phyloP scores from a whole-genome alignment of 2,329 filamentous ascomycete species.

The Fusarium sp. region DNA sequence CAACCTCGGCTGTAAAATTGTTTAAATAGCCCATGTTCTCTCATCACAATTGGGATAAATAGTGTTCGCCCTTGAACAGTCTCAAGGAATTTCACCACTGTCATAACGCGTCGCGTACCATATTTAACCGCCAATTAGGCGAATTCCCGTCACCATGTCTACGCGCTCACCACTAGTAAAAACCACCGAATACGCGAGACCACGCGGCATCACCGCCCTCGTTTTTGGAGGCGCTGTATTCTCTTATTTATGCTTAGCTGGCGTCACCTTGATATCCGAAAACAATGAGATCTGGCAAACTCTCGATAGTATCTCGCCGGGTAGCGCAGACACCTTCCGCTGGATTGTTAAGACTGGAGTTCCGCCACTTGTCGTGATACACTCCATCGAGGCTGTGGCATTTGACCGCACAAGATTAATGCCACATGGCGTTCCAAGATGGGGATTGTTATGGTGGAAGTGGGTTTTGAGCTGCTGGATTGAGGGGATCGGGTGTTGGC shows the following conservation, averaged over 20 bases:
- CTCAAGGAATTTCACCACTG: background rate
- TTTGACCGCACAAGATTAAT: background rate
- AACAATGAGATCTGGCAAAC: background rate
- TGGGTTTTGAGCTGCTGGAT: background rate
- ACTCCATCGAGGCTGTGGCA: background rate
- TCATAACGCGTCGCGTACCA: background rate
- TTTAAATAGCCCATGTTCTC: background rate
- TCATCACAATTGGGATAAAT: background rate
- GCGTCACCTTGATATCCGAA: background rate
- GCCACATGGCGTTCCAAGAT: background rate
- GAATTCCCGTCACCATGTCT: background rate
- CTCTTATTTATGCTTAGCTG: background rate
- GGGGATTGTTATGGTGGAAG: background rate
- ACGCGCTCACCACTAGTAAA: background rate
- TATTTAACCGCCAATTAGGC: background rate
- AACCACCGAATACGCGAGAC: background rate
- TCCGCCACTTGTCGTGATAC: background rate
- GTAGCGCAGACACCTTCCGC: background rate
- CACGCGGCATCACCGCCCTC: background rate
- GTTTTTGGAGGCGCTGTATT: background rate
- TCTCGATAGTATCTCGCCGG: background rate
- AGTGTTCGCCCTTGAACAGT: background rate
- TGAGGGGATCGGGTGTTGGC: background rate
- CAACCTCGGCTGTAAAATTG: background rate
- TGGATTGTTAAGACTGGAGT: background rate